phyloP scores from a whole-genome alignment of 1,284 basidiomycete species.

The Marasmius tenuissimus region DNA sequence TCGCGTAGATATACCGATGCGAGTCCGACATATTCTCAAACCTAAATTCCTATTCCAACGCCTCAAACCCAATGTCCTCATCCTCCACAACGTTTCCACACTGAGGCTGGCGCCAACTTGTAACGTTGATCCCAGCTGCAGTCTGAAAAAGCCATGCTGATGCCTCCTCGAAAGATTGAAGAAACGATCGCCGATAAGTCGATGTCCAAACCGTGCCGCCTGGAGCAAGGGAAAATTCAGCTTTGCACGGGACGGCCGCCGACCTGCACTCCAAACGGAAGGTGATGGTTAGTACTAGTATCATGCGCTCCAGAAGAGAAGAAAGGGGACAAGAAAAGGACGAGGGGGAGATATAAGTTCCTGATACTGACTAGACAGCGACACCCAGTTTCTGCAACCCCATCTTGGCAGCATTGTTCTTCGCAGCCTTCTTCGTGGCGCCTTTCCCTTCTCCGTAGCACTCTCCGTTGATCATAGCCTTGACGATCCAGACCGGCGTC shows the following conservation, averaged over 20 bases:
- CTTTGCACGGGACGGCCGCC: background rate
- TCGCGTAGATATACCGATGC: background rate
- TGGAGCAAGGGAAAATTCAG: background rate
- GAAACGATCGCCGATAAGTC: too few relatives aligned
- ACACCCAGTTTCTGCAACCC: conserved; percentile 52
- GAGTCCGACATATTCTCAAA: background rate
- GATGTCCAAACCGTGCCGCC: background rate
- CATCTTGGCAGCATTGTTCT: conserved; percentile 68
- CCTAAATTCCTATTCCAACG: background rate
- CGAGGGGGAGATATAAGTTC: background rate
- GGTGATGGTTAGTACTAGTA: background rate
- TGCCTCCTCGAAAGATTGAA: background rate
- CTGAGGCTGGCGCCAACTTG: conserved; percentile 39
- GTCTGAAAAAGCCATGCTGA: conserved; percentile 57
- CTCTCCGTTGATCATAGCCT: conserved; percentile 57
- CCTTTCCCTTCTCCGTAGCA: conserved; percentile 61
- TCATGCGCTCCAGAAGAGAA: conserved; percentile 1
- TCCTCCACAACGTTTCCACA: conserved; percentile 53
- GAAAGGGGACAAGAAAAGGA: background rate
- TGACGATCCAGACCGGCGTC: conserved; percentile 72
- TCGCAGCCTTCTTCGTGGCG: conserved; percentile 72
- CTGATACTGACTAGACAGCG: conserved; percentile 35
- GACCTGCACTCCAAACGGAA: background rate
- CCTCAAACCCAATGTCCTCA: conserved; percentile 17
- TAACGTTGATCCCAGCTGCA: conserved; percentile 41